Evolutionary conservation across 163 green algal genomes (phyloP).

Genomic region (Volvox carteri): DNA sequence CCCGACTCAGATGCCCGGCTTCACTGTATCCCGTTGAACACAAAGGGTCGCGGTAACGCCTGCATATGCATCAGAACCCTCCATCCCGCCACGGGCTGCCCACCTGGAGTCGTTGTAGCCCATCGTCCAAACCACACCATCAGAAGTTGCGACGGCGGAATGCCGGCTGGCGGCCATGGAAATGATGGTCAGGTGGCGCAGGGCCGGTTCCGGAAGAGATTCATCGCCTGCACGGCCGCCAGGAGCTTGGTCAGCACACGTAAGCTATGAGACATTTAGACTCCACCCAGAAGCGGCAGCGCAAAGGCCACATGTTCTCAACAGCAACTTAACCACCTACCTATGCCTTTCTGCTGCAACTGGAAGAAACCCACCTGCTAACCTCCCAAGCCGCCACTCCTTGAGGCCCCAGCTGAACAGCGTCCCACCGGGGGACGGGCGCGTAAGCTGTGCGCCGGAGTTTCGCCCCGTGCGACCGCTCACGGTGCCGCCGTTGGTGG

Average conservation of each 20-base stretch:
- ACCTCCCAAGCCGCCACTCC: constrained; percentile 57
- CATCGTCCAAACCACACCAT: constrained; percentile 69
- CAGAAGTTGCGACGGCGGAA: constrained; percentile 56
- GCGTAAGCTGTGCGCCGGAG: constrained; percentile 54
- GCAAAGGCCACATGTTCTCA: too few relatives aligned
- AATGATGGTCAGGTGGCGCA: constrained; percentile 53
- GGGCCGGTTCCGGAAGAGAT: constrained; percentile 52
- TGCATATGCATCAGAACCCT: too few relatives aligned
- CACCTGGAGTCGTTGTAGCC: constrained; percentile 69
- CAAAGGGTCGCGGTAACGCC: too few relatives aligned
- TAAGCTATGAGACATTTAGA: too few relatives aligned
- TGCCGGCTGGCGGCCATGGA: constrained; percentile 68
- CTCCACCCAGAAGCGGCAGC: too few relatives aligned
- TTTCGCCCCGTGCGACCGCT: constrained; percentile 46
- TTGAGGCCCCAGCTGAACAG: constrained; percentile 74
- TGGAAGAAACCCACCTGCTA: neutral
- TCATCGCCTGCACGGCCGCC: constrained; percentile 50
- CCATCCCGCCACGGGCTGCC: too few relatives aligned
- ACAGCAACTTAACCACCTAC: neutral
- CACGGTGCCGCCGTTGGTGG: neutral
- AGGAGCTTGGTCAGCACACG: too few relatives aligned
- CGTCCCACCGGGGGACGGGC: constrained; percentile 37
- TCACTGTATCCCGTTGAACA: too few relatives aligned
- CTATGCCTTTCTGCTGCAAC: neutral
- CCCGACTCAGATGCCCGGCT: too few relatives aligned